Evolutionary conservation across 2,329 filamentous ascomycete genomes (phyloP), one percentile per base, ranked within the genome.

Genomic region (Clathrospora elynae): DNA sequence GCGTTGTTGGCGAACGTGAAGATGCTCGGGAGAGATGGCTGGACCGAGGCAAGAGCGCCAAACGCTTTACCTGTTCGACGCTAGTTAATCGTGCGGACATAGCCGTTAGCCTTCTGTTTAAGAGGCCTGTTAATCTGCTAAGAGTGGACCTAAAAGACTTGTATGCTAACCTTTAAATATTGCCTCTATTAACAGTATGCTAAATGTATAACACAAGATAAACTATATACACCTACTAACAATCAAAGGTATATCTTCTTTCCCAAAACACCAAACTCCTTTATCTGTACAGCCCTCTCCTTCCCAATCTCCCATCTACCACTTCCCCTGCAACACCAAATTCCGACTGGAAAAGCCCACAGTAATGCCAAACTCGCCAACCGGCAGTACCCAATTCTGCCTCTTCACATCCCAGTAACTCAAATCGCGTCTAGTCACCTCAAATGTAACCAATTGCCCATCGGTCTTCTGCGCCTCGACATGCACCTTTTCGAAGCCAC

Each of bases 401-500:
- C 61, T 57, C 51, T 41, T 49, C 0, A 67, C 59, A 49, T 72
- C 67, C 70, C 71, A 74, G 49, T 70, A 71, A 40, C 71, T 73
- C 42, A 74, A 11, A 55, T 74, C 73, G 20, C 68, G 58, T 35
- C 72, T 57, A 12, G 66, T 73, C 3, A 75, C 34, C 13, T 68
- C 58, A 32, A 76, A 73, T 14, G 44, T 46, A 1, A 74, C 70
- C 19, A 44, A 37, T 35, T 57, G 35, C 8, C 48, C 52, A 14
- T 53, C 55, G 16, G 58, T 39, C 33, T 53, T 42, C 9, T 49
- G 36, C n/a, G 62, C 59, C 24, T 59, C 51, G 0, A 75, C 41
- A 10, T 59, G 35, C 6, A 75, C 28, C 49, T 77, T 78, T 13
- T 75, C 72, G 33, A 75, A 78, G 1, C 64, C 68, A 3, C 75